phyloP scores from a whole-genome alignment of 2,329 filamentous ascomycete genomes.

The Madurella mycetomatis region DNA sequence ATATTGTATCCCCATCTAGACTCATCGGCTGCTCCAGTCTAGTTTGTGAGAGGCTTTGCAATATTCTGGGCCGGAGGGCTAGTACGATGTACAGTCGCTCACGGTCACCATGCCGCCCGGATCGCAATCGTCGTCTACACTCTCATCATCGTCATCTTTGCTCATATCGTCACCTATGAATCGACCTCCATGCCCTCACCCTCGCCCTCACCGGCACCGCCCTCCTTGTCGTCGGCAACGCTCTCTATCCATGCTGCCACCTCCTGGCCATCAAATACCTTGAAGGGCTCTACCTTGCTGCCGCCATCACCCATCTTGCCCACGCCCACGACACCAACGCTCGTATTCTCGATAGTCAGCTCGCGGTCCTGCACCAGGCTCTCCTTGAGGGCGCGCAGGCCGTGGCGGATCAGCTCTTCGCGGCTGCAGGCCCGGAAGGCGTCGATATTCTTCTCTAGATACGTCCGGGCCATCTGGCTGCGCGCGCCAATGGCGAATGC shows the following conservation, averaged over 20 bases:
- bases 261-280: constrained; percentile 84
- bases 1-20: not conserved
- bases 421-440: constrained; percentile 69
- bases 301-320: constrained; percentile 44
- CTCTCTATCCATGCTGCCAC: constrained; percentile 82
- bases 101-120: not conserved
- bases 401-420: constrained; percentile 88
- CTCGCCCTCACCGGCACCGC: constrained; percentile 35
- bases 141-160: not conserved
- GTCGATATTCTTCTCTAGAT: constrained; percentile 88
- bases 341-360: constrained; percentile 94
- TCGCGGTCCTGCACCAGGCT: constrained; percentile 96
- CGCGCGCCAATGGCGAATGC: constrained; percentile 94
- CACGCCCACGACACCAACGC: constrained; percentile 76
- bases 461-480: constrained; percentile 96
- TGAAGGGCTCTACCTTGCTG: constrained; percentile 71
- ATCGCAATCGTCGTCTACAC: not conserved
- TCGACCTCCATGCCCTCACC: constrained; percentile 36
- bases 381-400: constrained; percentile 87
- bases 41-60: not conserved
- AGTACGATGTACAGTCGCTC: constrained; percentile 3
- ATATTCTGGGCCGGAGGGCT: not conserved
- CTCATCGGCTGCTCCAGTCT: not conserved
- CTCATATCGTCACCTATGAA: constrained; percentile 12
- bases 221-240: constrained; percentile 53